Conservation (phyloP, 345 rosid species). For the Nephelium lappaceum region DNA sequence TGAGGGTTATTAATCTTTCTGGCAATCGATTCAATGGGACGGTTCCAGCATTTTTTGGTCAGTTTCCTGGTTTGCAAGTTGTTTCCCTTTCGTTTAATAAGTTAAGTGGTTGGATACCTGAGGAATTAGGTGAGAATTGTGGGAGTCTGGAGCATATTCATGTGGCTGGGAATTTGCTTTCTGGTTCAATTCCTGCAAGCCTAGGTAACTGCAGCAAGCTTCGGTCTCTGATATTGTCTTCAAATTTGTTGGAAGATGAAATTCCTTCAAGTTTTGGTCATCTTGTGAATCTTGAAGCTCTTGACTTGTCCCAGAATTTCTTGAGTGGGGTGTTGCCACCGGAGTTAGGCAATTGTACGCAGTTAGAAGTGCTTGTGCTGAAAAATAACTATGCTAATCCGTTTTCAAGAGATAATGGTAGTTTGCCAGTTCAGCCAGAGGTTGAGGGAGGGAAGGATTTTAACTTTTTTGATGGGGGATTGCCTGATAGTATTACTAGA, state of each 20-base stretch:
- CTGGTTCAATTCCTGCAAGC: slow-evolving; percentile 45
- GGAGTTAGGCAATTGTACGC: slow-evolving; percentile 39
- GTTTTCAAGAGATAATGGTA: slow-evolving; percentile 26
- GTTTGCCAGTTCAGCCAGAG: slow-evolving; percentile 21
- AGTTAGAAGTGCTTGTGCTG: slow-evolving; percentile 44
- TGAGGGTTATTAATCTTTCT: slow-evolving; percentile 44
- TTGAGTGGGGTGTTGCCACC: slow-evolving; percentile 48
- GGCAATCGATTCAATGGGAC: slow-evolving; percentile 48
- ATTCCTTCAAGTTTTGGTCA: slow-evolving; percentile 39
- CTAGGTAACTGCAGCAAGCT: slow-evolving; percentile 45
- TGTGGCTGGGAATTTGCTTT: slow-evolving; percentile 40
- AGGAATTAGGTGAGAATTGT: slow-evolving; percentile 39
- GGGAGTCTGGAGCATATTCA: slow-evolving; percentile 43
- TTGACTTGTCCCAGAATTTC: slow-evolving; percentile 47
- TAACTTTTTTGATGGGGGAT: slow-evolving; percentile 41
- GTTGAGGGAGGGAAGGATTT: slow-evolving; percentile 40
- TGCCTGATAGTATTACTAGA: slow-evolving; percentile 38
- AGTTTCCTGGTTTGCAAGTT: slow-evolving; percentile 27
- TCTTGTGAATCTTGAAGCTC: slow-evolving; percentile 45
- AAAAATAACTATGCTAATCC: slow-evolving; percentile 40
- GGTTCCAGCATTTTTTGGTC: slow-evolving; percentile 31
- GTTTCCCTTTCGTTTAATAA: slow-evolving; percentile 40
- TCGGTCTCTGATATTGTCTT: slow-evolving; percentile 38
- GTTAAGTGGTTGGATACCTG: slow-evolving; percentile 41
- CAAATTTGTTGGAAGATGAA: slow-evolving; percentile 44